A percentile compares a stretch with the other conserved stretches of the same genome.
phyloP scores from a whole-genome alignment of 768 basidiomycete genomes.

The Suillus paluster region DNA sequence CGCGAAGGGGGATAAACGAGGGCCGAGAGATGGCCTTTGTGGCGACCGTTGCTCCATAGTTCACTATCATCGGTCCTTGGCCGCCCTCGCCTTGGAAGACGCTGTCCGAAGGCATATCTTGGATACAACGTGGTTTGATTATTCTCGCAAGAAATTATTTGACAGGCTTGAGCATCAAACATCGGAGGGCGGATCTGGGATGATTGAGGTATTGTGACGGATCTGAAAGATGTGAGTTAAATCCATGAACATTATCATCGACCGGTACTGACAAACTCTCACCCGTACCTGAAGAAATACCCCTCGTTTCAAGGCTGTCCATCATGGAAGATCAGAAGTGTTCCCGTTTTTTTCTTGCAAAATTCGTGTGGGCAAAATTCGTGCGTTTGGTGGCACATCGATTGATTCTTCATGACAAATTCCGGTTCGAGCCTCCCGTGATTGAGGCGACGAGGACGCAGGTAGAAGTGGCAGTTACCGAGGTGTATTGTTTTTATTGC shows the following conservation, averaged over 20 bases:
- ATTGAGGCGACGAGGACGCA: background rate
- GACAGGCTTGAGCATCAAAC: background rate
- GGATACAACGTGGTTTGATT: background rate
- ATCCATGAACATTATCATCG: background rate
- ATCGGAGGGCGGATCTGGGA: background rate
- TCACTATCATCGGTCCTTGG: background rate
- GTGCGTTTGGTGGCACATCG: background rate
- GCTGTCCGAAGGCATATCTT: background rate
- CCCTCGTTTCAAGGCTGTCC: too few species aligned
- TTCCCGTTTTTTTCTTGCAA: background rate
- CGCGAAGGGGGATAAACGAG: background rate
- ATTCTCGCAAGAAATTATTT: background rate
- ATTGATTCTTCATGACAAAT: conserved; percentile 9
- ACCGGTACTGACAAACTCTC: background rate
- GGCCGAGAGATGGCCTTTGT: background rate
- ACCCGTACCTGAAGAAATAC: background rate
- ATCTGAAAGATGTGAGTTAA: background rate
- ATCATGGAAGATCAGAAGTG: background rate
- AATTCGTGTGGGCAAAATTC: background rate
- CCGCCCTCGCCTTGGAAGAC: background rate
- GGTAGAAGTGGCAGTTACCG: background rate
- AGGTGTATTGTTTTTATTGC: background rate
- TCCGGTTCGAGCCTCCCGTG: background rate
- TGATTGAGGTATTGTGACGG: background rate
- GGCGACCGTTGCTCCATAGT: background rate